Conservation (phyloP, 2,329 filamentous ascomycete genomes). For the Periconia macrospinosa region DNA sequence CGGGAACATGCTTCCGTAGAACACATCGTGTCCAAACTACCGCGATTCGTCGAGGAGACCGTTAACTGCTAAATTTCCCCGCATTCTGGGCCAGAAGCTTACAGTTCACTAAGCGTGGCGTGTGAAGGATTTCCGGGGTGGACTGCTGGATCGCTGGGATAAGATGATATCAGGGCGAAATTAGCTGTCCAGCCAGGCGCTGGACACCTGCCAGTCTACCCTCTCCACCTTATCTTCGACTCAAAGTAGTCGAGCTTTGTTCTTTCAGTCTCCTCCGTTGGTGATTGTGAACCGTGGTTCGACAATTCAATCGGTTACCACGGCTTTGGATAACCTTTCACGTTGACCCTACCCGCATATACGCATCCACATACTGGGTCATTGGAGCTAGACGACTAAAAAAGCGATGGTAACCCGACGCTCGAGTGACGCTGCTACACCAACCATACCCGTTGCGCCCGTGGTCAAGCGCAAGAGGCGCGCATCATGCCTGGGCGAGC, state of each 20-base stretch:
- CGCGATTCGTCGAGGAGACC: neutral
- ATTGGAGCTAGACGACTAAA: neutral
- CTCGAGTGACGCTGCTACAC: constrained; percentile 24
- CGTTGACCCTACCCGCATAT: neutral
- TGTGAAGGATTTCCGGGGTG: neutral
- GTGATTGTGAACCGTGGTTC: neutral
- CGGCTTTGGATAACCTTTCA: neutral
- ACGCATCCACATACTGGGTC: neutral
- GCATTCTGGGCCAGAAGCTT: neutral
- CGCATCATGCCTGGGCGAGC: constrained; percentile 37
- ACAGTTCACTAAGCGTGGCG: neutral
- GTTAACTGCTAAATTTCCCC: neutral
- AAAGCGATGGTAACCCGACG: constrained; percentile 26
- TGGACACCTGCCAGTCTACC: neutral
- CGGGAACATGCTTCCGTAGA: neutral
- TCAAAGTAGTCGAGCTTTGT: neutral
- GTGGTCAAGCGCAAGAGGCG: constrained; percentile 37
- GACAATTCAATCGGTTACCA: neutral
- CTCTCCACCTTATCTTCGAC: neutral
- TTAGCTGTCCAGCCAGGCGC: neutral
- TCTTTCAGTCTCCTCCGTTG: neutral
- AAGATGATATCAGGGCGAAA: neutral
- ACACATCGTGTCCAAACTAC: neutral
- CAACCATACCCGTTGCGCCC: constrained; percentile 23
- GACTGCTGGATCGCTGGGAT: neutral